Percentiles rank a stretch among this genome's conserved stretches.
phyloP scores from a whole-genome alignment of 495 filamentous ascomycete species.

The Rhypophila decipiens region DNA sequence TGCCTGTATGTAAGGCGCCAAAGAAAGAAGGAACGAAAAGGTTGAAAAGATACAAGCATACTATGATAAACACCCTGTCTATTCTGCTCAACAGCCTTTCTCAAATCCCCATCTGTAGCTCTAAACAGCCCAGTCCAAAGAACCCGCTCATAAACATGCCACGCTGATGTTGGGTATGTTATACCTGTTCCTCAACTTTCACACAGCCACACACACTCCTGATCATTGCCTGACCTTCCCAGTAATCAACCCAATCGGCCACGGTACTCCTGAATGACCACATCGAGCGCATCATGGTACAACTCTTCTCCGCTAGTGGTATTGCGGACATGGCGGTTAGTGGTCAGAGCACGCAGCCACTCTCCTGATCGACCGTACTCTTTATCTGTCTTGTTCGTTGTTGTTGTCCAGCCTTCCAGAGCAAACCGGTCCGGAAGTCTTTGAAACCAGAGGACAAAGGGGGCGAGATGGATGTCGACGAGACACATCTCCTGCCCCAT shows the following conservation, averaged over 20 bases:
- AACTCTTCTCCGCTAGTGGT: conserved; percentile 72
- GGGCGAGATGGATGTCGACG: conserved; percentile 84
- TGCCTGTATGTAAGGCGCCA: too few relatives aligned
- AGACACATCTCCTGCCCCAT: conserved; percentile 64
- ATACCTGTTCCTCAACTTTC: neutral
- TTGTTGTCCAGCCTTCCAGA: conserved; percentile 72
- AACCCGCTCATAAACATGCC: too few relatives aligned
- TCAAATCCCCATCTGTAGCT: too few relatives aligned
- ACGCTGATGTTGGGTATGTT: too few relatives aligned
- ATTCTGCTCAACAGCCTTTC: too few relatives aligned
- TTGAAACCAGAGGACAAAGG: conserved; percentile 73
- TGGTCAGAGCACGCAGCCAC: conserved; percentile 81
- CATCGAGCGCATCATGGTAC: conserved; percentile 66
- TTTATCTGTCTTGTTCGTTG: conserved; percentile 35
- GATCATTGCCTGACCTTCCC: neutral
- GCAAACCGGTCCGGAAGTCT: conserved; percentile 73
- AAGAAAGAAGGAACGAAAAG: too few relatives aligned
- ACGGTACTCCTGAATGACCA: conserved; percentile 39
- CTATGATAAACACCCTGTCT: too few relatives aligned
- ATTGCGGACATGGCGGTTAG: conserved; percentile 62
- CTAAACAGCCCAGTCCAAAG: too few relatives aligned
- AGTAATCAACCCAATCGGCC: neutral
- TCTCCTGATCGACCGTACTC: conserved; percentile 65
- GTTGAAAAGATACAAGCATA: too few relatives aligned
- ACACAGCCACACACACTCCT: too few relatives aligned